Evolutionary conservation across 257 asterid species (phyloP).

Genomic region (Solanum medicagineum): DNA sequence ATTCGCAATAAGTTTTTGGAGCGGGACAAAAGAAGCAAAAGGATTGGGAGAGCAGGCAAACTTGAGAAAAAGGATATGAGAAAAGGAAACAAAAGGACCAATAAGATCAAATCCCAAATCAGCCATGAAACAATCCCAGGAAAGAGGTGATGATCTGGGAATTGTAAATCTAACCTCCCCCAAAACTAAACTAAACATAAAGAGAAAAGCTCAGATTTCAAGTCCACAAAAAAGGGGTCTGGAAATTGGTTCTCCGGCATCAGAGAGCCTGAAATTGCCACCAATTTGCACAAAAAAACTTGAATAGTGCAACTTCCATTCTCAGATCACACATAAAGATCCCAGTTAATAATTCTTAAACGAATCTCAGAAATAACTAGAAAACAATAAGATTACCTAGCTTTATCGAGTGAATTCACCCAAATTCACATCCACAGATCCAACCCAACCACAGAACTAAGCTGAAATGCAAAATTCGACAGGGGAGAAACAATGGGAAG

Average conservation of each 20-base stretch:
- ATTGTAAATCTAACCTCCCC: not conserved
- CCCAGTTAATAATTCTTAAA: not conserved
- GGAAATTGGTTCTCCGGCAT: not conserved
- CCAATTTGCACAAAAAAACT: not conserved
- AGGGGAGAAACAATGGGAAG: not conserved
- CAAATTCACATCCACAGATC: slow-evolving; percentile 20
- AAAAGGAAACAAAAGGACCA: not conserved
- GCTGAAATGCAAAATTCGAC: not conserved
- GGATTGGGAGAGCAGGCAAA: not conserved
- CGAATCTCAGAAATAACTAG: not conserved
- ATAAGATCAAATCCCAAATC: not conserved
- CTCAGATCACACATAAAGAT: not conserved
- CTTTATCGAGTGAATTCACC: not conserved
- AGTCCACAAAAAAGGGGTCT: not conserved
- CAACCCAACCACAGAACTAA: slow-evolving; percentile 23
- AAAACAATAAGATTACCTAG: not conserved
- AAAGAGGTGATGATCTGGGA: not conserved
- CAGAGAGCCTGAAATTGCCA: not conserved
- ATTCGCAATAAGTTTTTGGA: not conserved
- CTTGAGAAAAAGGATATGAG: not conserved
- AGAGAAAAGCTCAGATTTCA: not conserved
- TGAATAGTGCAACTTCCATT: not conserved
- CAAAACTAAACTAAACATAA: not conserved
- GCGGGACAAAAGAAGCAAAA: not conserved
- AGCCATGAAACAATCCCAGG: not conserved